Percentiles rank a stretch among this genome's conserved stretches.
Conservation (phyloP, 495 filamentous ascomycete species). For the Xylaria venustula region DNA sequence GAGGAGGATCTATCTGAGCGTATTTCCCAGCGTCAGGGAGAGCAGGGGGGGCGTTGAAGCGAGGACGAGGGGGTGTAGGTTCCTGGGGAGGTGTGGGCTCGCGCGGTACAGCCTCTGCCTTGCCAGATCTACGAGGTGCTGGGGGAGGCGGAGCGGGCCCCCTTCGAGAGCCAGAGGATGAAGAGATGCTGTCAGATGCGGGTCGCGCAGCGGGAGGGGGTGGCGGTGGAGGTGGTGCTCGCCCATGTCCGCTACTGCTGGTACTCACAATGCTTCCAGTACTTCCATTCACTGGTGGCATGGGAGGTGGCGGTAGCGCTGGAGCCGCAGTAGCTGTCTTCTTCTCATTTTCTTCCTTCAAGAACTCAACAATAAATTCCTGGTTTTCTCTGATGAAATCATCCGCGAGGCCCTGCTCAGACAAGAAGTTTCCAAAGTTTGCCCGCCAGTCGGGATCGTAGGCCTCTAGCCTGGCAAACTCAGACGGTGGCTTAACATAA, state of each 20-base stretch:
- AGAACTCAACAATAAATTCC: slow-evolving; percentile 91
- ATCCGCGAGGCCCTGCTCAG: slow-evolving; percentile 84
- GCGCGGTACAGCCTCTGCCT: slow-evolving; percentile 38
- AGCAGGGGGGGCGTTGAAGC: slow-evolving; percentile 81
- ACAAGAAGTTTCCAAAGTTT: slow-evolving; percentile 75
- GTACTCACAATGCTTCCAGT: slow-evolving; percentile 13
- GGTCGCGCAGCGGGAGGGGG: slow-evolving; percentile 62
- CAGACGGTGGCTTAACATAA: slow-evolving; percentile 35
- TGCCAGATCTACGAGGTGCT: slow-evolving; percentile 61
- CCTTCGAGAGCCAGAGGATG: slow-evolving; percentile 25
- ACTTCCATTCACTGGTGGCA: slow-evolving; percentile 35
- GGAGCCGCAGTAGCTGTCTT: slow-evolving; percentile 37
- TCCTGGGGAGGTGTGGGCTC: slow-evolving; percentile 60
- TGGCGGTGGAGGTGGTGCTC: slow-evolving; percentile 59
- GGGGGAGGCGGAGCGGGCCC: slow-evolving; percentile 75
- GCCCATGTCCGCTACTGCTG: slow-evolving; percentile 20
- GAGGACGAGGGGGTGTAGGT: slow-evolving; percentile 52
- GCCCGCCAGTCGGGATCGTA: slow-evolving; percentile 81
- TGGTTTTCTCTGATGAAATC: slow-evolving; percentile 90
- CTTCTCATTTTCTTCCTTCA: slow-evolving; percentile 66
- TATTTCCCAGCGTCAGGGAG: slow-evolving; percentile 84
- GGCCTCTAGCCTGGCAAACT: slow-evolving; percentile 70
- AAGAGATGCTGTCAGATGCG: slow-evolving; percentile 39
- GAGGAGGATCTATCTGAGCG: slow-evolving; percentile 57
- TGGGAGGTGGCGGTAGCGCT: slow-evolving; percentile 56